These are phyloP conservation scores for Ustilago cynodontis DNA, from an alignment of 1,284 basidiomycete species.

Conservation along the genomic window DNA sequence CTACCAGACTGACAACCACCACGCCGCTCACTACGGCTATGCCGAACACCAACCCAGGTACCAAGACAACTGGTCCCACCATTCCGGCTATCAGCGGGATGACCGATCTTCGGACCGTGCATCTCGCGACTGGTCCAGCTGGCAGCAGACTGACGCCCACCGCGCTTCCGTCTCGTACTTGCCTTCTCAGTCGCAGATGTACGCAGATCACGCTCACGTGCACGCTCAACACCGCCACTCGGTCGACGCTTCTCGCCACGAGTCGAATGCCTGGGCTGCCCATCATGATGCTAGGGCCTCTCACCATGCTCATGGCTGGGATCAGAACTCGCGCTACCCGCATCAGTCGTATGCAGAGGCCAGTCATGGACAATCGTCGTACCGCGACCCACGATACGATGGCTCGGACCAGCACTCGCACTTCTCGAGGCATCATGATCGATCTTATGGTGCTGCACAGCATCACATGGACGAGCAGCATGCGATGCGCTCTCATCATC, in stretches of 20 bases:
- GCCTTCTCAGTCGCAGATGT: constrained; percentile 20
- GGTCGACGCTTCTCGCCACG: constrained; percentile 16
- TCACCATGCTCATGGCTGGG: constrained; percentile 16
- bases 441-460: constrained; percentile 12
- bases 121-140: constrained; percentile 22
- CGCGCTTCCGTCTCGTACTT: constrained; percentile 23
- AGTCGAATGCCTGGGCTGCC: constrained; percentile 18
- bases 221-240: constrained; percentile 24
- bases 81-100: constrained; percentile 18
- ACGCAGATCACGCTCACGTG: constrained; percentile 10
- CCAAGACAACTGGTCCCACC: constrained; percentile 24
- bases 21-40: constrained; percentile 11
- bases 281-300: constrained; percentile 10
- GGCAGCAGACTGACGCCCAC: constrained; percentile 26
- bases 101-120: constrained; percentile 15
- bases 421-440: constrained; percentile 11
- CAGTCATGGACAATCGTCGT: constrained; percentile 5
- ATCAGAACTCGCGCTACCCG: constrained; percentile 14
- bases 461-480: constrained; percentile 14
- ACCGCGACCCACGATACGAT: constrained; percentile 19
- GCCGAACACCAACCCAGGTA: constrained; percentile 18
- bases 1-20: constrained; percentile 5
- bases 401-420: constrained; percentile 10
- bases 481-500: constrained; percentile 8
- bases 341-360: constrained; percentile 20